Evolutionary conservation across 768 basidiomycete species (phyloP), one percentile per base, ranked within the genome.

Genomic region (Amanita thiersii): DNA sequence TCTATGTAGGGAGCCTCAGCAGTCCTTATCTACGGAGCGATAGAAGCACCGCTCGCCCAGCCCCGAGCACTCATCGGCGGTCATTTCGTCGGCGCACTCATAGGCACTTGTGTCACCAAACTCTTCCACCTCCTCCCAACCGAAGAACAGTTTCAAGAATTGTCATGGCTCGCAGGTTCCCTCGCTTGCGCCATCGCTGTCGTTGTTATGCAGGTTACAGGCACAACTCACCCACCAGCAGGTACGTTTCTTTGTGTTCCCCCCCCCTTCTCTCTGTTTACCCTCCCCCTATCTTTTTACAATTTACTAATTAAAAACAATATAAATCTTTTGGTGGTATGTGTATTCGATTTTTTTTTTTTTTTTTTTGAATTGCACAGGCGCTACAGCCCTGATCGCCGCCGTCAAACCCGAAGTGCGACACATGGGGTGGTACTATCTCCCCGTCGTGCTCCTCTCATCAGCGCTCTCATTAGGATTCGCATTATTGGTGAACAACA

Each of bases 381-480:
- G 74, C 44, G 75, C 72, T 12, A 76, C 73, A 0, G 73, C 75
- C 12, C 60, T 77, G 18, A 57, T 76, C 5, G 66, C 73, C n/a
- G 63, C 68, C 2, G 53, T 71, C 20, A 67, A 65, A 49, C 45
- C 57, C 4, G 60, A 69, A 7, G 55, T 72, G 12, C 54, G 68
- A 9, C 48, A 56, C n/a, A 50, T 75, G 28, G 68, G 66, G 8
- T 76, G 73, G 75, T 72, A 75, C 48, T 70, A 72, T 45, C 59
- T 79, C 11, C 72, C 72, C 11, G 64, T 77, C 32, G 52, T 76
- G 28, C 59, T 78, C 11, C 63, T 79, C 5, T 65, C 69, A 4
- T 70, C 70, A 3, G 48, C 58, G 6, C 57, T 77, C 9, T 62
- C 62, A 5, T 61, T 75, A 19, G 53, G 41, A 0, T 65, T 73